phyloP scores from a whole-genome alignment of 345 rosid species.

The Viola odorata region DNA sequence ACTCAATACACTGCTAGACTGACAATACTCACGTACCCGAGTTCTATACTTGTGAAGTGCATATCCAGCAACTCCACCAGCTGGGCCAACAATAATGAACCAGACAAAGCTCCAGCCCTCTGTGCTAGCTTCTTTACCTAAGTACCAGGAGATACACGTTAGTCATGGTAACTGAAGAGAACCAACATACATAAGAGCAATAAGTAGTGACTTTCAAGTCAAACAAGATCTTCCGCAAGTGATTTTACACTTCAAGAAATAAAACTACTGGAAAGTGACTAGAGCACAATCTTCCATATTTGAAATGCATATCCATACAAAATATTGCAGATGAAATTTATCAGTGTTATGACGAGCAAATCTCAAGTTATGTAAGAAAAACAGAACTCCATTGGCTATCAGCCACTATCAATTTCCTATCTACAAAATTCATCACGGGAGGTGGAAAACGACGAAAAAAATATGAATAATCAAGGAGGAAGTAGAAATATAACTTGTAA shows the following conservation, averaged over 20 bases:
- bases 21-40: conserved; percentile 76
- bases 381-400: too few relatives aligned
- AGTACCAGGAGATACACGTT: conserved; percentile 7
- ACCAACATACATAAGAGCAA: neutral
- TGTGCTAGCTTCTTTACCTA: conserved; percentile 49
- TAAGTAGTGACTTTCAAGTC: too few relatives aligned
- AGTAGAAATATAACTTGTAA: neutral
- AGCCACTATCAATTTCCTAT: too few relatives aligned
- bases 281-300: too few relatives aligned
- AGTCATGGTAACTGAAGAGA: neutral
- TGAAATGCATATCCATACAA: neutral
- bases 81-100: conserved; percentile 55
- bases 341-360: too few relatives aligned
- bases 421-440: neutral
- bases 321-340: neutral
- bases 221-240: too few relatives aligned
- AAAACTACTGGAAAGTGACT: too few relatives aligned
- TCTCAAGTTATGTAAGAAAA: too few relatives aligned
- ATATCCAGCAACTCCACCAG: conserved; percentile 63
- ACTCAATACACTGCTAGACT: neutral
- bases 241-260: too few relatives aligned
- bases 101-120: conserved; percentile 70
- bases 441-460: neutral
- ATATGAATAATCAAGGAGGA: neutral
- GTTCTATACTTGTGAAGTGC: conserved; percentile 83